Percentiles rank a stretch among this genome's conserved stretches.
phyloP scores from a whole-genome alignment of 345 rosid species.

The Boechera retrofracta region DNA sequence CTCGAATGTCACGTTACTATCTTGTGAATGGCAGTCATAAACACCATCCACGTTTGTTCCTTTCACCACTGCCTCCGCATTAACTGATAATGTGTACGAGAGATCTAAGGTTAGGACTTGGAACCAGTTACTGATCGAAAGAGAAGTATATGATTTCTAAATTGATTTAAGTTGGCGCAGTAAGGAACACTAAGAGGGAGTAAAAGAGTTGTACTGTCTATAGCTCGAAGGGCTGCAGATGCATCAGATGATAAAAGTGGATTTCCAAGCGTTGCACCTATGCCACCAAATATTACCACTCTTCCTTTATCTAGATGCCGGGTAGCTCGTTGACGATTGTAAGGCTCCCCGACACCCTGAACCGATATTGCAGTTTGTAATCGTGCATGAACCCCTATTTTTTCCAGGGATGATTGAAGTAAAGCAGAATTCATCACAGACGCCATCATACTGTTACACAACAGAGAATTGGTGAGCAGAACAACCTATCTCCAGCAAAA shows the following conservation, averaged over 20 bases:
- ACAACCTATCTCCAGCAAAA: conserved; percentile 27
- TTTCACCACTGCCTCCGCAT: conserved; percentile 84
- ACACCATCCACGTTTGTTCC: conserved; percentile 83
- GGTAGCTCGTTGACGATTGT: conserved; percentile 74
- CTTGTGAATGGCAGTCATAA: conserved; percentile 71
- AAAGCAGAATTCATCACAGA: conserved; percentile 87
- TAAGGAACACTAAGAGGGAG: background rate
- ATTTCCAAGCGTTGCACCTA: conserved; percentile 85
- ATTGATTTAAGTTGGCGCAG: conserved; percentile 5
- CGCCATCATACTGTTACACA: conserved; percentile 80
- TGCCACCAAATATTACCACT: conserved; percentile 93
- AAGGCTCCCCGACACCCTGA: conserved; percentile 85
- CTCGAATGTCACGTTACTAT: conserved; percentile 64
- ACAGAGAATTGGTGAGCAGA: conserved; percentile 23
- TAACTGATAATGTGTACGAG: conserved; percentile 54
- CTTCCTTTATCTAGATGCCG: conserved; percentile 92
- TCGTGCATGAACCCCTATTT: conserved; percentile 73
- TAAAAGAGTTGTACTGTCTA: conserved; percentile 62
- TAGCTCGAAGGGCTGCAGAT: conserved; percentile 87
- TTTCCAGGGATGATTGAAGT: conserved; percentile 87
- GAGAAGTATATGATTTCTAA: conserved; percentile 9
- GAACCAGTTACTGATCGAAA: background rate
- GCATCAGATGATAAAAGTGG: conserved; percentile 92
- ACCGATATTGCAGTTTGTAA: conserved; percentile 76
- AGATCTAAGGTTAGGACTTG: background rate